Evolutionary conservation across 2,329 filamentous ascomycete species (phyloP), one percentile per base, ranked within the genome.

Genomic region (Blastomyces parvus): DNA sequence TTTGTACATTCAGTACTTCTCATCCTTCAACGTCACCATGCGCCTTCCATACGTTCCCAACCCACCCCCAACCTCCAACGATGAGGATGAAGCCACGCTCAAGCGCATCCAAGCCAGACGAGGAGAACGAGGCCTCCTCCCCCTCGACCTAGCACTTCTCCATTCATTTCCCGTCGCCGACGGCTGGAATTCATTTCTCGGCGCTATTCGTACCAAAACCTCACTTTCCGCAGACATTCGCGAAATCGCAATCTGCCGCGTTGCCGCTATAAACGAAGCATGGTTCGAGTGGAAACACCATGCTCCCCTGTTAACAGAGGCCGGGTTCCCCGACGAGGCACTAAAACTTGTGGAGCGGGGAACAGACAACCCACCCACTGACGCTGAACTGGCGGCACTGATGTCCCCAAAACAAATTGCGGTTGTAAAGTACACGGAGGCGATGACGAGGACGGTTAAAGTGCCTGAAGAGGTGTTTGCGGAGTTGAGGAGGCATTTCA

Each of bases 221-320:
- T 79, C 77, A 14, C 74, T 85, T 2, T 70, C 80, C 2, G 73
- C 76, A 2, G 71, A 77, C 42, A 70, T 91, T 61, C 86, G 89
- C 67, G 90, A 96, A 79, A 80, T 92, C 22, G 87, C 89, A 67
- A 92, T 96, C 69, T 90, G 86, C 70, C 84, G 90, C 59, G 88
- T 95, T 17, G 91, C 91, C 14, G 86, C 88, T 19, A 83, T 90
- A 69, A 96, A 95, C 76, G 76, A 82, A 22, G 91, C 91, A 1
- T 90, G 88, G 86, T 95, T 91, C 75, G 91, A 96, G 74, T 95
- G 89, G 90, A 83, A 79, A 44, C 84, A 90, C 62, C 91, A 96
- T 72, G 86, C 86, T 19, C 90, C 90, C 0, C 78, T 93, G n/a
- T 80, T 93, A 17, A 82, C 83, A 4, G 78, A 80, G 9, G 77